Evolutionary conservation across 805 yeast genomes (phyloP), one percentile per base, ranked within the genome.

Genomic region (Priceomyces carsonii): DNA sequence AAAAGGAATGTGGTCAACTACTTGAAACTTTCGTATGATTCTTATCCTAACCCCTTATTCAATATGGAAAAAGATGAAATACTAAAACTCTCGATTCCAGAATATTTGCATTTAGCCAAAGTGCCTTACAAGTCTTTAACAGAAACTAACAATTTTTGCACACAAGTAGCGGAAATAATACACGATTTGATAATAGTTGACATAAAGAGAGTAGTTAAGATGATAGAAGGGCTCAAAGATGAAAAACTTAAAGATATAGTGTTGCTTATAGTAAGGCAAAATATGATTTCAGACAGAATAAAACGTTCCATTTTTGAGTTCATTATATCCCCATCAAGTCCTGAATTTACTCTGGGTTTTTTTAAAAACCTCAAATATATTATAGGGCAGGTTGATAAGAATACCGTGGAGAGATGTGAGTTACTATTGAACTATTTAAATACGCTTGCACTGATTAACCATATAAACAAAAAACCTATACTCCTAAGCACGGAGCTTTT

Each of bases 1-100:
- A 20, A 16, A 26, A 15, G 12, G 9, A 8, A 14, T 10, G 19
- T 16, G 8, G 16, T 22, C 19, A 20, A 39, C 26, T 39, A 33
- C 39, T 21, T 24, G 34, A 26, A 35, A 29, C 5, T 56, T 14
- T 52, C 55, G 5, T 23, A 27, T 14, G 53, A 55, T 29, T 40
- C 54, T 5, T 51, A 48, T 37, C 64, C 66, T 5, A 65, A 66
- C 30, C 71, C 73, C 3, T 50, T 67, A 22, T 57, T 50, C 34
- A 34, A 46, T 10, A 53, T 62, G 56, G 24, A 46, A 10, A 54
- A 55, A 27, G 46, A 44, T 1, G 57, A 63, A 28, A 35, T 67
- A 1, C 21, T 51, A n/a, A 20, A 22, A 2, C 51, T 68, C 19
- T 38, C 42, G 6, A 38, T 35, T 6, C 13, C 35, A 4, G 61